Base-by-base conservation (phyloP, 805 yeast species). In the Sugiyamaella marilandica region DNA sequence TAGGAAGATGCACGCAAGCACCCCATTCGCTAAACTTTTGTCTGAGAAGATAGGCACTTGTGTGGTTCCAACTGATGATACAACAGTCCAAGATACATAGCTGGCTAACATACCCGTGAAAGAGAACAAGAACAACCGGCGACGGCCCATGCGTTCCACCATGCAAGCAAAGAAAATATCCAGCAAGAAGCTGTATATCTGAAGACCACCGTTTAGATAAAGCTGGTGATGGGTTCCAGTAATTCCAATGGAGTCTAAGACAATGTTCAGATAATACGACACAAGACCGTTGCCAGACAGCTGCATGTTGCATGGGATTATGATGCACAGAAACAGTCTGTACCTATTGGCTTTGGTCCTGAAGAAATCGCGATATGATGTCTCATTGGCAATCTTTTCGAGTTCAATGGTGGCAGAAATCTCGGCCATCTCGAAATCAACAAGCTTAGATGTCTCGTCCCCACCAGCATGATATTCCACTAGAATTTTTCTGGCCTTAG, bases 191-290 rank as follows among this genome's bases (percentile, higher is more conserved):
- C 43, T 34, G 19, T 35, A 32, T 11, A 46, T 46, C 14, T 46
- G 33, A 26, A 32, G 35, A 21, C 52, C 50, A 76, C 50, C 54
- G 18, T 51, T 53, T 29, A 50, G 36, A 10, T 26, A 24, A 8
- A 51, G 48, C 45, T 57, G 52, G 11, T 14, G 21, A 8, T 24
- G 18, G 14, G 50, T 32, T 4, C 34, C 21, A n/a, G 78, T 77
- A 60, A 80, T 76, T 55, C 84, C 84, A 62, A 79, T 78, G 19
- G 79, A 73, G 54, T 68, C 63, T 58, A 80, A 70, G 16, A 81
- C 83, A 59, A 72, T 70, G 55, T 70, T 69, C 56, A 79, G 65
- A 65, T 78, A 78, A 69, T 77, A 79, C 14, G 54, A 39, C 24
- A 50, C 43, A 14, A 55, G 51, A 11, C 51, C 54, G 45, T 49